Evolutionary conservation across 768 basidiomycete species (phyloP), one percentile per base, ranked within the genome.

Genomic region (Kwoniella newhampshirensis): DNA sequence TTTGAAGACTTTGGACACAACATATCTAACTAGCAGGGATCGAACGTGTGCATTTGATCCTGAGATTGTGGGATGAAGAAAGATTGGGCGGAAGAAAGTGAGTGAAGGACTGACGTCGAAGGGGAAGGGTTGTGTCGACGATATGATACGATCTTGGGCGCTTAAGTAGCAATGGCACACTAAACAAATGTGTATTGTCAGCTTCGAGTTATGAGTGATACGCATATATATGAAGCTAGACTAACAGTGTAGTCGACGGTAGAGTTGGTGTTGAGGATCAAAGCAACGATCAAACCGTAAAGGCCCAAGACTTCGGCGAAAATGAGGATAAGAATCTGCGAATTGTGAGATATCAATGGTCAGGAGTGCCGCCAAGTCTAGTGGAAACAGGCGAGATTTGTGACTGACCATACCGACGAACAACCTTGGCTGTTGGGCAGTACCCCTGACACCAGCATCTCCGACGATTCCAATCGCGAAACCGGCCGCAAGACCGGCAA

Each of bases 371-470:
- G 35, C 28, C 32, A 3, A 3, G 27, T 30, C 2, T 8, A 13
- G 23, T 25, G 23, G 48, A 40, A 15, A 40, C 35, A 44, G 9
- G 27, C 26, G n/a, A 25, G 2, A n/a, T n/a, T n/a, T 32, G 13
- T 4, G 26, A 72, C 75, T 64, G 36, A 76, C 75, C 92, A 94
- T 97, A 74, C 90, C 89, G 68, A 96, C 91, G 78, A 87, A 94
- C 66, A 96, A 81, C 69, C 89, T 81, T 49, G 91, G 90, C 79
- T 98, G 93, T 78, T 97, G 94, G 43, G 93, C 94, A 51, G 93
- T 96, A 58, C 94, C 96, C 43, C 96, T 82, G 26, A 98, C 96
- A 82, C 96, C 94, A 59, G 94, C 93, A 76, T 99, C 96, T 75
- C 96, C 96, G 56, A 98, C 96, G 74, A 98, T 97, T 56, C 96